Evolutionary conservation across 2,329 filamentous ascomycete species (phyloP), one percentile per base, ranked within the genome.

Genomic region (Fusarium duplospermum): DNA sequence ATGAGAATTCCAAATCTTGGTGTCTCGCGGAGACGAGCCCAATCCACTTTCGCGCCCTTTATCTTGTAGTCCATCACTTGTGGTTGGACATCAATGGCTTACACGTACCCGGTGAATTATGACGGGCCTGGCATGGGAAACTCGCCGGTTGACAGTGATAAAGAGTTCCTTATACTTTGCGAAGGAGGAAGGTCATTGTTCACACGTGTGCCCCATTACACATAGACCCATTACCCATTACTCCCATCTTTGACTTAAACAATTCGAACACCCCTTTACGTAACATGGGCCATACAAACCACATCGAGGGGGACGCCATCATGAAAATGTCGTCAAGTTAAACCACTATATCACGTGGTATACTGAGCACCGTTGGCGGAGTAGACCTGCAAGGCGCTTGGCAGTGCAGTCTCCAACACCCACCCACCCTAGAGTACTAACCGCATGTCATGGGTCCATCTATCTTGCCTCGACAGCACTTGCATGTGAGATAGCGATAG

Each of bases 1-100:
- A 27, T 36, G 52, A 36, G 22, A 60, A 65, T 60, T 66, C 64
- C 45, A 54, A 54, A 35, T 54, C n/a, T 31, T 31, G 24, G 36
- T 24, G 18, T 11, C 47, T 27, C 16, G 62, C 47, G 62, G 62
- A 22, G 38, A n/a, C 62, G 9, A 20, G 18, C 6, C 35, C 14
- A 20, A 47, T 13, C 52, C 38, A 50, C 60, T 66, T 36, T 36
- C 36, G 47, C 56, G 52, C 45, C 61, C 66, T 59, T 71, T 67
- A 35, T 20, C 59, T 45, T 67, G 60, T 62, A 66, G 42, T 47
- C 63, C 40, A 67, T 64, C 38, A n/a, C 35, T 61, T 54, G 33
- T 22, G 57, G 59, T 38, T 27, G n/a, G 27, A 18, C 27, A 14
- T 66, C 5, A 13, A 35, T 40, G 29, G 16, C 29, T 57, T 18